Percentiles rank a stretch among this genome's conserved stretches.
These are phyloP conservation scores for Castanea mollissima DNA, from an alignment of 306 rosid species.

Conservation along the genomic window DNA sequence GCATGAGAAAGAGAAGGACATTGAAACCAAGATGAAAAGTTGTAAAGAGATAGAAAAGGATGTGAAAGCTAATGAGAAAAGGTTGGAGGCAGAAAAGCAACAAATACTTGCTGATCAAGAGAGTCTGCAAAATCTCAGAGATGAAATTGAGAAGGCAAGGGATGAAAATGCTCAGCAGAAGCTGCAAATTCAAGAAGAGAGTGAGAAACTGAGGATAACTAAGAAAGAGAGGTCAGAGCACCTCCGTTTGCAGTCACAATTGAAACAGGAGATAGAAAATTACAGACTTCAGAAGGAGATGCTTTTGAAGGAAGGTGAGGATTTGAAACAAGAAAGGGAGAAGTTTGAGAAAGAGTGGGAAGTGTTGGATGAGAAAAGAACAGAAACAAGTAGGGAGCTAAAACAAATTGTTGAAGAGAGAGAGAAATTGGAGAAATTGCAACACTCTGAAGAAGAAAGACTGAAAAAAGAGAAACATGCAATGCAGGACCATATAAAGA, in stretches of 20 bases:
- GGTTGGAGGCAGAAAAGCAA: slow-evolving; percentile 61
- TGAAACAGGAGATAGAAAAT: slow-evolving; percentile 74
- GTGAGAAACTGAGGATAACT: slow-evolving; percentile 52
- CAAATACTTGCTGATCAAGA: slow-evolving; percentile 54
- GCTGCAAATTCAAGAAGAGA: slow-evolving; percentile 55
- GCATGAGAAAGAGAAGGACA: slow-evolving; percentile 70
- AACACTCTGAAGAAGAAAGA: slow-evolving; percentile 54
- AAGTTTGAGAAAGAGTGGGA: slow-evolving; percentile 91
- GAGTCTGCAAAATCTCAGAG: slow-evolving; percentile 46
- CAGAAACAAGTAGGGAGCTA: slow-evolving; percentile 47
- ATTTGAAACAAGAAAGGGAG: slow-evolving; percentile 67
- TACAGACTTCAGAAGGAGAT: slow-evolving; percentile 56
- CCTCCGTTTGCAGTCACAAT: slow-evolving; percentile 56
- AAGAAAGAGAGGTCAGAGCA: slow-evolving; percentile 73
- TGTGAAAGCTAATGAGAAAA: slow-evolving; percentile 59
- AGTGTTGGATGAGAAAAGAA: slow-evolving; percentile 68
- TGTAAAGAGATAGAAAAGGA: slow-evolving; percentile 64
- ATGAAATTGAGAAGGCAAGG: slow-evolving; percentile 55
- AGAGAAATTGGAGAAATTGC: slow-evolving; percentile 54
- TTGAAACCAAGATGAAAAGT: slow-evolving; percentile 50
- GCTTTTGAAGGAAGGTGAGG: slow-evolving; percentile 56
- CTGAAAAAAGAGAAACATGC: slow-evolving; percentile 58
- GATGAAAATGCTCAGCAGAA: slow-evolving; percentile 57
- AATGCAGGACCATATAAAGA: slow-evolving; percentile 47
- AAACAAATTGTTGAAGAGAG: slow-evolving; percentile 53